Conservation (phyloP, 495 filamentous ascomycete species). For the Corynascus novoguineensis region DNA sequence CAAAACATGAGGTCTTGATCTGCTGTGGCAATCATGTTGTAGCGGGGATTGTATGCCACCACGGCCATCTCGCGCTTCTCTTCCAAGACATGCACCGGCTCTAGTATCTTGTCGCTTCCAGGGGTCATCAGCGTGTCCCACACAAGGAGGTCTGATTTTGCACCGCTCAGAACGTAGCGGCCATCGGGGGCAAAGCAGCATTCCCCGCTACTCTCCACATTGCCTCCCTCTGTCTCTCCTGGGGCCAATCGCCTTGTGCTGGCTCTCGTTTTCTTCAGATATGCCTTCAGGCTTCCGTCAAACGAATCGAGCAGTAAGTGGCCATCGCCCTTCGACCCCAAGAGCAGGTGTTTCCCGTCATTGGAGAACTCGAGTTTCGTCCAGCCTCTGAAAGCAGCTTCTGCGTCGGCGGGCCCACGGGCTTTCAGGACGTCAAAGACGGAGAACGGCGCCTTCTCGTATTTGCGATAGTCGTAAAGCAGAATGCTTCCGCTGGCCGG, state of each 20-base stretch:
- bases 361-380: constrained; percentile 89
- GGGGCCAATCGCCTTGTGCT: constrained; percentile 43
- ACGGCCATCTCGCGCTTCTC: constrained; percentile 63
- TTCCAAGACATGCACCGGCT: constrained; percentile 59
- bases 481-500: constrained; percentile 71
- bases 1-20: constrained; percentile 87
- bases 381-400: constrained; percentile 56
- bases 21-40: constrained; percentile 82
- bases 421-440: constrained; percentile 68
- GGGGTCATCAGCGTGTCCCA: constrained; percentile 69
- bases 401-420: constrained; percentile 29
- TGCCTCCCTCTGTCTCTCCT: constrained; percentile 38
- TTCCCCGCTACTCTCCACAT: constrained; percentile 59
- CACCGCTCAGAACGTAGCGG: constrained; percentile 75
- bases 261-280: constrained; percentile 44
- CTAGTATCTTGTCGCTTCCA: constrained; percentile 53
- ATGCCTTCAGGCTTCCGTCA: constrained; percentile 65
- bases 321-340: constrained; percentile 72
- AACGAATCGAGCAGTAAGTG: constrained; percentile 92
- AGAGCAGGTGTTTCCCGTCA: constrained; percentile 79
- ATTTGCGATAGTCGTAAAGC: constrained; percentile 90
- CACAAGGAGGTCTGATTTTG: constrained; percentile 64
- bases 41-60: constrained; percentile 82
- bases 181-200: constrained; percentile 85
- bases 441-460: constrained; percentile 81